Conservation (phyloP, 2,329 filamentous ascomycete genomes). For the Microascus cirrosus region DNA sequence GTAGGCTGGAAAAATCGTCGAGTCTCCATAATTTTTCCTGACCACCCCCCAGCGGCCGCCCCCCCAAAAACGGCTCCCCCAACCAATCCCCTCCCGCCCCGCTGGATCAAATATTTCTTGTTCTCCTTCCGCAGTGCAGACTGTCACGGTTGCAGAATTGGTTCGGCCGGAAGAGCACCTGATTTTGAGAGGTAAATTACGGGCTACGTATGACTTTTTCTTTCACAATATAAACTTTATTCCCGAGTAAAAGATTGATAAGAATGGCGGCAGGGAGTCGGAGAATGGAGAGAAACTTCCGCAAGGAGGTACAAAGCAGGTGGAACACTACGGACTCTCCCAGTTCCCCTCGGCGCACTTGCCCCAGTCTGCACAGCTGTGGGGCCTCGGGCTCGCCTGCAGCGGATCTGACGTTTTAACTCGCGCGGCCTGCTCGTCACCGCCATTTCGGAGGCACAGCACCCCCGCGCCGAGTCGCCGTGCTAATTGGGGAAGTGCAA, state of each 20-base stretch:
- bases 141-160: neutral
- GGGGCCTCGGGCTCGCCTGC: slow-evolving; percentile 3
- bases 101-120: neutral
- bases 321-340: too few relatives aligned
- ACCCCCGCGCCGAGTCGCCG: too few relatives aligned
- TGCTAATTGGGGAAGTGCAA: neutral
- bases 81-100: neutral
- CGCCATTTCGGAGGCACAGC: slow-evolving; percentile 4
- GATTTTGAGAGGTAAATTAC: neutral
- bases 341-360: neutral
- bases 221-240: neutral
- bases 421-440: slow-evolving; percentile 1
- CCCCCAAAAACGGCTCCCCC: neutral
- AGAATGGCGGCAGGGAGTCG: neutral
- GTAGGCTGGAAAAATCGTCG: slow-evolving; percentile 3
- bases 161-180: neutral
- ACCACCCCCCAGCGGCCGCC: neutral
- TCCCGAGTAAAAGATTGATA: neutral
- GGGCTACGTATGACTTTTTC: neutral
- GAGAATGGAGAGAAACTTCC: too few relatives aligned
- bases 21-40: neutral
- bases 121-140: neutral
- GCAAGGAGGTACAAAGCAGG: too few relatives aligned
- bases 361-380: neutral
- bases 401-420: slow-evolving; percentile 5